phyloP scores from a whole-genome alignment of 495 filamentous ascomycete species.

The Tuber indicum region DNA sequence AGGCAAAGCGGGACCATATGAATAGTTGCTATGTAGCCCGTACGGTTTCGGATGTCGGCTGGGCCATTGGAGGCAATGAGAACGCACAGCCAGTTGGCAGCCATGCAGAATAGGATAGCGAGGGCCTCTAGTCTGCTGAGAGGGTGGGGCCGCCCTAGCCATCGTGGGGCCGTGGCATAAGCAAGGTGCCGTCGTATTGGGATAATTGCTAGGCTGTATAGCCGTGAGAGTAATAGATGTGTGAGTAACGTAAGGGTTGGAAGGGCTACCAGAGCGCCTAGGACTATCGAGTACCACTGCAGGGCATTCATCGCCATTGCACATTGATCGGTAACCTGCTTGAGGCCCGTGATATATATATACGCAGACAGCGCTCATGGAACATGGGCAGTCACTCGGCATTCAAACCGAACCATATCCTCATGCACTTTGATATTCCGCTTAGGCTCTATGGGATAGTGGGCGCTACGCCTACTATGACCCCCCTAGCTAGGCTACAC shows the following conservation, averaged over 20 bases:
- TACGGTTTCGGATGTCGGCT: not conserved
- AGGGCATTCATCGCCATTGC: not conserved
- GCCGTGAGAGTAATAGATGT: not conserved
- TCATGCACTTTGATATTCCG: too few relatives aligned
- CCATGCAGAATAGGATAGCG: not conserved
- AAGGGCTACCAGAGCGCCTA: not conserved
- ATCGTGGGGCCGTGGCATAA: not conserved
- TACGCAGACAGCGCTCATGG: not conserved
- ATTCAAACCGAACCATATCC: not conserved
- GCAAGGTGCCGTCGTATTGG: not conserved
- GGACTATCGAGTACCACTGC: not conserved
- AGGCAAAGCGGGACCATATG: not conserved
- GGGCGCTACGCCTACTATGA: too few relatives aligned
- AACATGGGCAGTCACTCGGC: not conserved
- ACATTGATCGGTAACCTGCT: not conserved
- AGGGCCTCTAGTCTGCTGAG: not conserved
- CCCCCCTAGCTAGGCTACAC: not conserved
- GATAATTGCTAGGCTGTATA: not conserved
- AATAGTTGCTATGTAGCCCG: not conserved
- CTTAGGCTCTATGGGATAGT: too few relatives aligned
- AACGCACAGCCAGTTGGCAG: not conserved
- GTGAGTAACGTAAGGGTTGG: not conserved
- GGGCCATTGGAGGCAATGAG: not conserved
- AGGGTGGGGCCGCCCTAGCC: not conserved
- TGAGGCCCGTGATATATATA: not conserved